Conservation (phyloP, 306 rosid species). For the Clitoria ternatea region DNA sequence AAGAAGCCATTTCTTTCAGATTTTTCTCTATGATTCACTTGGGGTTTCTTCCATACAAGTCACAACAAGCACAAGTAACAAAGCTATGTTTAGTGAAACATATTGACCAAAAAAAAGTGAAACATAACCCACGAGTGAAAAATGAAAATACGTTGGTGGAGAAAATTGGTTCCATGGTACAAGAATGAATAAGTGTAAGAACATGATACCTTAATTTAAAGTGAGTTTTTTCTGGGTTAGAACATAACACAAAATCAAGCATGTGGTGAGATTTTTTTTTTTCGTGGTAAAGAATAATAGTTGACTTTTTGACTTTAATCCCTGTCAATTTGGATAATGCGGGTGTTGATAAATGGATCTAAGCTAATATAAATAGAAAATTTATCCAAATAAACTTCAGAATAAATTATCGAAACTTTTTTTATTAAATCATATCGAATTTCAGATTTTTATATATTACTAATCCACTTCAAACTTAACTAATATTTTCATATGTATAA, state of each 20-base stretch:
- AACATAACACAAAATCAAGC: not conserved
- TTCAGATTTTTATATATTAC: too few relatives aligned
- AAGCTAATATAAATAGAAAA: too few relatives aligned
- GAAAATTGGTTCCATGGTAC: constrained; percentile 30
- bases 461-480: too few relatives aligned
- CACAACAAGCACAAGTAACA: constrained; percentile 34
- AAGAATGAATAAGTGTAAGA: constrained; percentile 9
- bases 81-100: constrained; percentile 38
- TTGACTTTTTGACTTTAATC: not conserved
- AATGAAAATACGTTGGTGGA: constrained; percentile 39
- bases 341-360: too few relatives aligned
- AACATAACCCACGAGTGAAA: constrained; percentile 39
- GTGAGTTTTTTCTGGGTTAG: too few relatives aligned
- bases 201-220: not conserved
- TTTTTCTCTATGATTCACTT: constrained; percentile 7
- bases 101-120: too few relatives aligned
- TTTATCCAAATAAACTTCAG: too few relatives aligned
- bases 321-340: too few relatives aligned
- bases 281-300: not conserved
- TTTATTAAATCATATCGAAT: too few relatives aligned
- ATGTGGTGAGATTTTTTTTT: not conserved
- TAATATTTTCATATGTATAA: too few relatives aligned
- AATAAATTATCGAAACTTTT: too few relatives aligned
- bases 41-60: constrained; percentile 40
- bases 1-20: constrained; percentile 22